Evolutionary conservation across 2,329 filamentous ascomycete species (phyloP), one percentile per base, ranked within the genome.

Genomic region (Penicillium sp.): DNA sequence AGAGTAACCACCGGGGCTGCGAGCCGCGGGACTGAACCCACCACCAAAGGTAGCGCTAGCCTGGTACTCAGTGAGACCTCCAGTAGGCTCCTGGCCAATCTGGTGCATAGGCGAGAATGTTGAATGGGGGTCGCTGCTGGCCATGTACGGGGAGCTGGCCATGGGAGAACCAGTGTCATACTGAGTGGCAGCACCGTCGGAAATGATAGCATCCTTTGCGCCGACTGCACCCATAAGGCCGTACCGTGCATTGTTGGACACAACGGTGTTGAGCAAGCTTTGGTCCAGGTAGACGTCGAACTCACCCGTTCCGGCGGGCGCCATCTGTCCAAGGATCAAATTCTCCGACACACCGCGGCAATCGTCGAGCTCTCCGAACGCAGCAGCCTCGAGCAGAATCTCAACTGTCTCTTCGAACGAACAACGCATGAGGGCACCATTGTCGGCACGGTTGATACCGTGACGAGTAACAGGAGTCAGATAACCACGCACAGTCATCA

Each of bases 381-480:
- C 91, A 25, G 94, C 94, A 60, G 94, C 96, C 73, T 99, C 94
- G 21, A 99, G 86, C 53, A 99, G 82, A 81, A 99, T 99, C 73
- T 99, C 96, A 41, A 99, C 94, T 0, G 94, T 99, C 77, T 99
- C 96, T 78, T 99, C 94, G 78, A 99, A 99, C 2, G 94, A 99
- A 82, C 96, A 99, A 75, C 94, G 89, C 94, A 99, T 99, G 69
- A 99, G 83, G 10, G 94, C 96, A 81, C 94, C 94, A 61, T 96
- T 99, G 73, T 99, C 94, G 27, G 93, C 91, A 69, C 94, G 88
- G 81, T 99, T 99, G 81, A 99, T 99, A 79, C 94, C 94, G 73
- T 99, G 94, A 77, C 94, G 90, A 55, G 94, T 99, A 63, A 99
- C 93, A 15, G 94, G 93, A 76, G 96, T 96, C 70, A 99, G 88